Conservation (phyloP, 305 asterid species). For the Salvia sclarea region DNA sequence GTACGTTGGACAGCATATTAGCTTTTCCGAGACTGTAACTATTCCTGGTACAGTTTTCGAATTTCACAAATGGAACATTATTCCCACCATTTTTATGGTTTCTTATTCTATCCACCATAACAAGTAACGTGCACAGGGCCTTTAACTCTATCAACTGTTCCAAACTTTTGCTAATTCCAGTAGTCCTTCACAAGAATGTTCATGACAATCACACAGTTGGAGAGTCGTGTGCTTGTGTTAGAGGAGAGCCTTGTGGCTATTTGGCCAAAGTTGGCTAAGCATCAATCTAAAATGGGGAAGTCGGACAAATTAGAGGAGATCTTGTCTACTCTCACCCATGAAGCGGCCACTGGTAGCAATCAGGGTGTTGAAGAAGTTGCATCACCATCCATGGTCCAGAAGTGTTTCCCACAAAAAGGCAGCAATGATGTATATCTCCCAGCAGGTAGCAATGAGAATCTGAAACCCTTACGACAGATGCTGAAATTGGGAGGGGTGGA, state of each 20-base stretch:
- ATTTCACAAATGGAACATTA: neutral
- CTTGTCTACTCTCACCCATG: neutral
- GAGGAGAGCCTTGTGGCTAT: neutral
- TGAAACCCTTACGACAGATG: neutral
- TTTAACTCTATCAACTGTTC: neutral
- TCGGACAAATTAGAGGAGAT: neutral
- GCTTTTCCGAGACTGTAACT: neutral
- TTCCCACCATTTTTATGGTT: neutral
- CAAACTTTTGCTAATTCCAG: neutral
- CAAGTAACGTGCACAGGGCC: neutral
- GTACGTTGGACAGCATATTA: neutral
- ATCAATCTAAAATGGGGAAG: neutral
- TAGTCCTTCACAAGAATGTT: neutral
- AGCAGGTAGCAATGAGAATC: neutral
- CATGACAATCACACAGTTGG: neutral
- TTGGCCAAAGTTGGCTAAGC: neutral
- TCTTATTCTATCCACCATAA: neutral
- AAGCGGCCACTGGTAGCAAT: neutral
- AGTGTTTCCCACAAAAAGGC: neutral
- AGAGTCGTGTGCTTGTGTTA: neutral
- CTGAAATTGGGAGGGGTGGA: neutral
- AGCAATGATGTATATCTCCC: neutral
- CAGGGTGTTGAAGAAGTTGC: neutral
- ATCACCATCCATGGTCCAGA: neutral
- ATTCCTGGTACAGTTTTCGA: neutral